These are phyloP conservation scores for Trebouxia sp. DNA, from an alignment of 139 green algal genomes.

Conservation along the genomic window DNA sequence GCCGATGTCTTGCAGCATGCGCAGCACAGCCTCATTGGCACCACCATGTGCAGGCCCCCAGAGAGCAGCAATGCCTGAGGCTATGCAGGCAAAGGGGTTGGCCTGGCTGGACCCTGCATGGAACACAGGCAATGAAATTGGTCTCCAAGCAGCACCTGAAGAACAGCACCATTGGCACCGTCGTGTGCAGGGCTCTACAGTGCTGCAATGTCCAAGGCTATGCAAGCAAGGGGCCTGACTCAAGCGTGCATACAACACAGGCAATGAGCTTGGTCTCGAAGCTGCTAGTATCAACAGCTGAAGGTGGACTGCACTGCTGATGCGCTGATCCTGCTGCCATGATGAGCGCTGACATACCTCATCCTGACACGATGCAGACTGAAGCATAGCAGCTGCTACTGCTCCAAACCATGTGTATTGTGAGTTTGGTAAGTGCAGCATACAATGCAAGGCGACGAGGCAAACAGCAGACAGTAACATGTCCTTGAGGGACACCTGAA, in stretches of 20 bases:
- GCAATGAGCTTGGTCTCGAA: too few relatives aligned
- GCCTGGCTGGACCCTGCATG: constrained; percentile 61
- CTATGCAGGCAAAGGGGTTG: constrained; percentile 77
- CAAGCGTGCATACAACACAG: constrained; percentile 38
- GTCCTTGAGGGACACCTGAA: too few relatives aligned
- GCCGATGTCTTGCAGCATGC: constrained; percentile 61
- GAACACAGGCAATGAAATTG: background rate
- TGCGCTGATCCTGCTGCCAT: too few relatives aligned
- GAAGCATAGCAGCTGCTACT: too few relatives aligned
- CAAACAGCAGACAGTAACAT: too few relatives aligned
- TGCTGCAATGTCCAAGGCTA: constrained; percentile 67
- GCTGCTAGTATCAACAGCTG: too few relatives aligned
- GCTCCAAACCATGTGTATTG: too few relatives aligned
- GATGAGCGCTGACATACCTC: too few relatives aligned
- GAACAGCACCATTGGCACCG: constrained; percentile 71
- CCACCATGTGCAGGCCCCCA: constrained; percentile 76
- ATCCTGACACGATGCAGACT: too few relatives aligned
- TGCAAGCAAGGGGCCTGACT: constrained; percentile 72
- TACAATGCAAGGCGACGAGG: too few relatives aligned
- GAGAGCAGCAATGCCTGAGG: constrained; percentile 66
- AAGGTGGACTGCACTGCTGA: too few relatives aligned
- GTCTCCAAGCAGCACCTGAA: constrained; percentile 60
- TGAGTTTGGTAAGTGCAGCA: too few relatives aligned
- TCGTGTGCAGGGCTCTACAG: constrained; percentile 76
- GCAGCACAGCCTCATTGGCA: constrained; percentile 71